A percentile compares a stretch with the other conserved stretches of the same genome.
Evolutionary conservation across 1,139 yeast genomes (phyloP).

Genomic region (Geotrichum australiense): DNA sequence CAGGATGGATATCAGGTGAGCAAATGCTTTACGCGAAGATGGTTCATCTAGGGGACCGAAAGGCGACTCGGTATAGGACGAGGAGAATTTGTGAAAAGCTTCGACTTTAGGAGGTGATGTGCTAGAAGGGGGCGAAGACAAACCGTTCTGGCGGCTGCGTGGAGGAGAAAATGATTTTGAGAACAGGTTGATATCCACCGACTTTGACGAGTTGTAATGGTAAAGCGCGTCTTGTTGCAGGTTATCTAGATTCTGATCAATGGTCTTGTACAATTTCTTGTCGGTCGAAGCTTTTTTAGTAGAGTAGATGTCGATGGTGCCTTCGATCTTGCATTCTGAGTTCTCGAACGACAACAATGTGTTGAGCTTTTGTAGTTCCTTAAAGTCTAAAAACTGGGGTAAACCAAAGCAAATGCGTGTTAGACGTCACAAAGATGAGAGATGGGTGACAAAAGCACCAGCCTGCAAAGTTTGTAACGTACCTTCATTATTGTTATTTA

Average conservation of each 20-base stretch:
- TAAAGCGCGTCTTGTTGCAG: constrained; percentile 24
- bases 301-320: constrained; percentile 92
- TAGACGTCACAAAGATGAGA: background rate
- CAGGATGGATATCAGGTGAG: constrained; percentile 80
- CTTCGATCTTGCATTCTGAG: constrained; percentile 76
- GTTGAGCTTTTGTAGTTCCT: constrained; percentile 82
- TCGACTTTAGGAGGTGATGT: constrained; percentile 13
- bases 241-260: constrained; percentile 56
- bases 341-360: constrained; percentile 84
- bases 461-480: too few relatives aligned
- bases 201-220: constrained; percentile 13
- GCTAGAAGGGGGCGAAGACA: constrained; percentile 13
- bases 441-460: background rate
- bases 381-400: constrained; percentile 78
- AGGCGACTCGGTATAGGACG: constrained; percentile 49
- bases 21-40: constrained; percentile 81
- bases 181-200: constrained; percentile 19
- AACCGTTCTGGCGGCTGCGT: constrained; percentile 1
- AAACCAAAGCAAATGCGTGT: background rate
- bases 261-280: constrained; percentile 75
- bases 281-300: constrained; percentile 92
- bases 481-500: too few relatives aligned
- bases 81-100: constrained; percentile 3
- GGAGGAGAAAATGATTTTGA: constrained; percentile 20
- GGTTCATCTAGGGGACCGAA: constrained; percentile 87